Conservation (phyloP, 176 grass and related monocot genomes). For the Oryza australiensis region DNA sequence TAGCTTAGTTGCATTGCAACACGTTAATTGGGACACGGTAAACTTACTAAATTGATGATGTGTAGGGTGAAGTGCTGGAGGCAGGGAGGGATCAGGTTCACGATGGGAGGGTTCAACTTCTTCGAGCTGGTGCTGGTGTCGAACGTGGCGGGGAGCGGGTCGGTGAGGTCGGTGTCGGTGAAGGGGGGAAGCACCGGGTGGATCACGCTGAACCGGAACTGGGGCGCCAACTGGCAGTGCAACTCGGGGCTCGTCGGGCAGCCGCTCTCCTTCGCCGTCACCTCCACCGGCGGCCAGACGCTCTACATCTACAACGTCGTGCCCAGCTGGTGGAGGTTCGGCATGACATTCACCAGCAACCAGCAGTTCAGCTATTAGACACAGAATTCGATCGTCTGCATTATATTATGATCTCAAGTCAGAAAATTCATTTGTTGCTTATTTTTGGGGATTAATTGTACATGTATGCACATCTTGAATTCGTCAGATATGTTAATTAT, state of each 20-base stretch:
- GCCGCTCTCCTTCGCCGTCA: slow-evolving; percentile 54
- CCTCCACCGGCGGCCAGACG: slow-evolving; percentile 37
- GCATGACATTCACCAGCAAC: slow-evolving; percentile 41
- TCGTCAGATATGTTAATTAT: neutral
- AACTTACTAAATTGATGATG: neutral
- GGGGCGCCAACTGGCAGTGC: slow-evolving; percentile 63
- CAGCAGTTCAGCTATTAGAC: slow-evolving; percentile 40
- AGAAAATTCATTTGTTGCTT: neutral
- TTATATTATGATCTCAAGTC: neutral
- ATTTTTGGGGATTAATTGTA: neutral
- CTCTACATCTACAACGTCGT: slow-evolving; percentile 45
- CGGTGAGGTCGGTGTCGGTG: slow-evolving; percentile 40
- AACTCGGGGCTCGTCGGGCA: slow-evolving; percentile 40
- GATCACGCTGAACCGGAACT: slow-evolving; percentile 45
- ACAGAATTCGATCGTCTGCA: neutral
- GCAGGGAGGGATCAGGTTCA: slow-evolving; percentile 41
- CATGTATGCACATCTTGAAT: neutral
- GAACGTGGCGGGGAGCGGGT: slow-evolving; percentile 58
- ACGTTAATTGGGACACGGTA: too few species aligned
- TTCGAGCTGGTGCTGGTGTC: slow-evolving; percentile 46
- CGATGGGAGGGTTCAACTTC: slow-evolving; percentile 40
- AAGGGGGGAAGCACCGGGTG: slow-evolving; percentile 56
- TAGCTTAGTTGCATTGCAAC: too few species aligned
- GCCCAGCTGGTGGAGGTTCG: slow-evolving; percentile 43
- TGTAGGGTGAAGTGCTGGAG: slow-evolving; percentile 45